Evolutionary conservation across 352 stramenopile species (phyloP), one percentile per base, ranked within the genome.

Genomic region (Pythium insidiosum): DNA sequence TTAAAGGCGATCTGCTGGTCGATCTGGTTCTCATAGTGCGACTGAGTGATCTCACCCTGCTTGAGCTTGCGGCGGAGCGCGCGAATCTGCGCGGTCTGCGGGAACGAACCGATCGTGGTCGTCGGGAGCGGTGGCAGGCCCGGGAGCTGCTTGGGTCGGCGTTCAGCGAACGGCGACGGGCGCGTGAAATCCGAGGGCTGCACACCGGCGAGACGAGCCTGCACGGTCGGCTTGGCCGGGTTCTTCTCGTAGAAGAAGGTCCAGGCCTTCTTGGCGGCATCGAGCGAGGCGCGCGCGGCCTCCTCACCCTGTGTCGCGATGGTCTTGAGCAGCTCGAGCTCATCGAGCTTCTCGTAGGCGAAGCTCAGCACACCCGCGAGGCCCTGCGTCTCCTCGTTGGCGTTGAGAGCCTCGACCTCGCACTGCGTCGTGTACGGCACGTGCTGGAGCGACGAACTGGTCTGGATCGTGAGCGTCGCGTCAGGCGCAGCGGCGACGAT

Each of bases 71-170:
- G 53, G 26, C 79, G 63, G 9, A 82, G 50, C n/a, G 50, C 54
- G 24, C 79, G 72, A 56, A 97, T 96, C 43, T 88, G 75, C 31
- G 74, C 38, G 5, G 90, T 97, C 70, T 97, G 89, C n/a, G 89
- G 89, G 62, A 97, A 97, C 43, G 85, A 96, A 16, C 89, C 89
- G 50, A 97, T 97, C 7, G 83, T 95, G n/a, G 89, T 97, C 10
- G 89, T 97, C 10, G 89, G 88, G 24, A 97, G 60, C 38, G 94
- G 48, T 7, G 86, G 85, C 26, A 84, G 53, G 4, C 59, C 64
- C 50, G 86, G 64, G 6, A 80, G 60, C 64, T 95, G 84, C 38
- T 54, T 58, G 12, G 66, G 71, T 24, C 83, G 73, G 38, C 89
- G 84, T 50, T 83, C 67, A 4, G 67, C 62, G 56, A 95, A 97